A percentile compares a stretch with the other conserved stretches of the same genome.
phyloP scores from a whole-genome alignment of 164 flowering plant species.

The Brasenia schreberi region DNA sequence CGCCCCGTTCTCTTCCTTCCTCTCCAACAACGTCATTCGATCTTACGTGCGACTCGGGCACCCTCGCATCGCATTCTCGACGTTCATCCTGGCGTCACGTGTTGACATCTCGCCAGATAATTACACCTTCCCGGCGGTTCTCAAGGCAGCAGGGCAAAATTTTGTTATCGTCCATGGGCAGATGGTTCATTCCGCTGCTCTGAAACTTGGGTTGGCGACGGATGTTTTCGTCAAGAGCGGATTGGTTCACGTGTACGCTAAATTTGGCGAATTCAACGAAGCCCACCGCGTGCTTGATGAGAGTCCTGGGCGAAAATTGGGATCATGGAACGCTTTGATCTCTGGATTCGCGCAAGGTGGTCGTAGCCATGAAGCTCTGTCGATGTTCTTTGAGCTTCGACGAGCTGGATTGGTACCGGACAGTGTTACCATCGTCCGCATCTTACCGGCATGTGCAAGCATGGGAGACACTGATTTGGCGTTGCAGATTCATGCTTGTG shows the following conservation, averaged over 20 bases:
- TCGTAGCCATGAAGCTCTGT: constrained; percentile 26
- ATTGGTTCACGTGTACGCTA: constrained; percentile 32
- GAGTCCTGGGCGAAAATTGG: constrained; percentile 38
- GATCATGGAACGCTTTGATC: constrained; percentile 59
- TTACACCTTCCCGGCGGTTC: constrained; percentile 40
- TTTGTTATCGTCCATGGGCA: constrained; percentile 14
- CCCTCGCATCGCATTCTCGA: constrained; percentile 20
- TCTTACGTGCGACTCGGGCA: constrained; percentile 25
- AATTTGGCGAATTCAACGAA: constrained; percentile 29
- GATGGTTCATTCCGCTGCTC: constrained; percentile 30
- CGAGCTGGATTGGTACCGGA: constrained; percentile 38
- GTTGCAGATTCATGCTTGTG: constrained; percentile 47
- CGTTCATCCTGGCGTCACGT: constrained; percentile 27
- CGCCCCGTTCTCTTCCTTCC: constrained; percentile 17
- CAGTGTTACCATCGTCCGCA: constrained; percentile 55
- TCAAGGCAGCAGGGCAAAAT: constrained; percentile 32
- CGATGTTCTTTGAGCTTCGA: constrained; percentile 27
- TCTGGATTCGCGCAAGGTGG: constrained; percentile 46
- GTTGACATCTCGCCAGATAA: constrained; percentile 39
- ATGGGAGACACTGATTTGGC: constrained; percentile 44
- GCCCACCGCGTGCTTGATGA: constrained; percentile 47
- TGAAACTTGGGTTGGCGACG: constrained; percentile 24
- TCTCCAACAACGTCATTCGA: constrained; percentile 46
- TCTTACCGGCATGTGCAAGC: constrained; percentile 50
- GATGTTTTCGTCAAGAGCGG: constrained; percentile 53